phyloP scores from a whole-genome alignment of 1,284 basidiomycete species.

The Veloboletus limbatus region DNA sequence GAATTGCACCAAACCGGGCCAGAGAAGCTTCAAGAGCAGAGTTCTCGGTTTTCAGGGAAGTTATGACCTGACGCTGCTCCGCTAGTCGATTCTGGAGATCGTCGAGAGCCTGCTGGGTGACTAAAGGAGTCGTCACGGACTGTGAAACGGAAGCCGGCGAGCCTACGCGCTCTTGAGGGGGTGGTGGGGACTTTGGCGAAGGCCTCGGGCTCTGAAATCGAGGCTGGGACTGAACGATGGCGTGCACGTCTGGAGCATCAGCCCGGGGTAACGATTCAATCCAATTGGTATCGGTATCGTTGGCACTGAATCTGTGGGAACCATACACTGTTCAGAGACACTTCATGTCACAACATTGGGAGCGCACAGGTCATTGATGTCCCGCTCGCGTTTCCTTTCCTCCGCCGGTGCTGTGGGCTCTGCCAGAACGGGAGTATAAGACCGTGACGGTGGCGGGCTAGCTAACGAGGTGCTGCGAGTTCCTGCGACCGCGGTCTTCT shows the following conservation, averaged over 20 bases:
- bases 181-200: constrained; percentile 19
- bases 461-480: constrained; percentile 31
- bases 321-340: constrained; percentile 2
- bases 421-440: constrained; percentile 47
- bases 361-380: constrained; percentile 54
- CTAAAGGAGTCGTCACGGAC: not conserved
- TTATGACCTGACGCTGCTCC: constrained; percentile 19
- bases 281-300: constrained; percentile 50
- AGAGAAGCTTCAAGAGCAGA: constrained; percentile 18
- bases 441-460: constrained; percentile 49
- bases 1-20: constrained; percentile 12
- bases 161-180: constrained; percentile 14
- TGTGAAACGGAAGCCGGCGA: constrained; percentile 9
- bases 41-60: constrained; percentile 20
- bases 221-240: constrained; percentile 7
- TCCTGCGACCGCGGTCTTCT: constrained; percentile 49
- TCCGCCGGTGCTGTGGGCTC: constrained; percentile 34
- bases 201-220: constrained; percentile 8
- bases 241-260: constrained; percentile 28
- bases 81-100: constrained; percentile 16
- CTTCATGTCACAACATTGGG: not conserved
- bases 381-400: constrained; percentile 37
- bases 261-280: constrained; percentile 55
- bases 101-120: constrained; percentile 9
- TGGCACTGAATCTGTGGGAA: constrained; percentile 42